Base-by-base conservation (phyloP, 2,329 filamentous ascomycete genomes). In the Exophiala calicioides region DNA sequence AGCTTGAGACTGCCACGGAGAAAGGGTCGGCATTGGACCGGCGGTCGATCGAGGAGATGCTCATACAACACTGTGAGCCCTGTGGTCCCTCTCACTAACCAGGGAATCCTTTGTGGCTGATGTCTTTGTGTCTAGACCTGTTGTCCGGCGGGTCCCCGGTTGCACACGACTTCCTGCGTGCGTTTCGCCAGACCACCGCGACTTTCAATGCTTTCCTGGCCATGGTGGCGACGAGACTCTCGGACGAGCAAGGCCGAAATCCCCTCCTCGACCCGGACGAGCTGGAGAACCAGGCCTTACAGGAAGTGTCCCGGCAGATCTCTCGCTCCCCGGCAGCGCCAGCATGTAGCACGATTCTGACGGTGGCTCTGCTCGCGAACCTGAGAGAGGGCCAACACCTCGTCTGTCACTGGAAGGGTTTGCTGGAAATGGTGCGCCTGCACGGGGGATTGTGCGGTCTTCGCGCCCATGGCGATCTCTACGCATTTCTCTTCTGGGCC, bases 141-240 rank as follows among this genome's bases (percentile, higher is more conserved):
- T n/a, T n/a, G n/a, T n/a, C n/a, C n/a, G 24, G 24, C 24, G 34
- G 34, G 6, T 19, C 12, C 13, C 10, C 5, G 19, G 19, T 37
- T 19, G 10, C 34, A 19, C 34, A 21, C 8, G 34, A 37, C 8
- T 15, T 37, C 6, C 19, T 19, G 8, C 34, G 34, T 9, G 19
- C 10, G 9, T 37, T 6, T 21, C 19, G 19, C 5, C 15, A 19
- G 19, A 19, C 10, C 10, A 19, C 12, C 10, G 34, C 34, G 10
- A 19, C 34, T 19, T 37, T 19, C 34, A 18, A 18, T 15, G 34
- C 34, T 8, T 37, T 37, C 21, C 19, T 37, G 34, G 34, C 34
- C 12, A 15, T 37, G 34, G 10, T 21, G 16, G 5, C 34, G 19
- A 5, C 34, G 19, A 18, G 19, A 19, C 9, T 19, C 10, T 37